phyloP scores from a whole-genome alignment of 148 eudicot genomes.

The Vaccinium vitisidaea region DNA sequence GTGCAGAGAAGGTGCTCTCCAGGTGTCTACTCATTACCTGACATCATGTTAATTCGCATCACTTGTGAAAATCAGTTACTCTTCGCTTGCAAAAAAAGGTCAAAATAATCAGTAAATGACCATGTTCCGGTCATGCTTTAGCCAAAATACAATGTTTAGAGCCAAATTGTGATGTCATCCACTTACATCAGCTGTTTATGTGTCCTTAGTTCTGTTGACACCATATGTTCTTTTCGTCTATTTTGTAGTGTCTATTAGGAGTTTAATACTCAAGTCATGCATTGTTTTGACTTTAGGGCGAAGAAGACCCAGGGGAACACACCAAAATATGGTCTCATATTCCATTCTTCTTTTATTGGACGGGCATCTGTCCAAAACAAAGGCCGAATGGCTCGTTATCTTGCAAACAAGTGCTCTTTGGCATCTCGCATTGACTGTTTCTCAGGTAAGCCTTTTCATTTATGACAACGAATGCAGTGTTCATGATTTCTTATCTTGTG shows the following conservation, averaged over 20 bases:
- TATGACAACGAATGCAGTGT: background rate
- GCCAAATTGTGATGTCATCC: background rate
- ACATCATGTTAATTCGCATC: background rate
- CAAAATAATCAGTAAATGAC: background rate
- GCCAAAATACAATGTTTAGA: background rate
- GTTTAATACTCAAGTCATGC: background rate
- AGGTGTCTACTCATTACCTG: slow-evolving; percentile 41
- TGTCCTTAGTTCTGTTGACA: background rate
- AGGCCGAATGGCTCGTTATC: slow-evolving; percentile 99
- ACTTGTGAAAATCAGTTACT: too few relatives aligned
- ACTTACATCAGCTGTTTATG: background rate
- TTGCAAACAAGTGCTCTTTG: slow-evolving; percentile 96
- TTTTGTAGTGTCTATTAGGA: background rate
- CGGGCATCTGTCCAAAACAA: slow-evolving; percentile 91
- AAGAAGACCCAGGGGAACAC: slow-evolving; percentile 90
- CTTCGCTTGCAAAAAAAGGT: background rate
- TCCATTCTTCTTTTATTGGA: slow-evolving; percentile 97
- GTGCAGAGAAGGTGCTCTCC: slow-evolving; percentile 96
- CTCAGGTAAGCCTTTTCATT: slow-evolving; percentile 47
- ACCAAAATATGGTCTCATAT: slow-evolving; percentile 93
- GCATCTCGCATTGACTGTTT: slow-evolving; percentile 97
- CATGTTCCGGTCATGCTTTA: background rate
- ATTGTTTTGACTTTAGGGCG: slow-evolving; percentile 51
- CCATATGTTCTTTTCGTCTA: background rate
- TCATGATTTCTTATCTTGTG: background rate